Evolutionary conservation across 176 grass and related monocot genomes (phyloP).

Genomic region (Oryza rufipogon): DNA sequence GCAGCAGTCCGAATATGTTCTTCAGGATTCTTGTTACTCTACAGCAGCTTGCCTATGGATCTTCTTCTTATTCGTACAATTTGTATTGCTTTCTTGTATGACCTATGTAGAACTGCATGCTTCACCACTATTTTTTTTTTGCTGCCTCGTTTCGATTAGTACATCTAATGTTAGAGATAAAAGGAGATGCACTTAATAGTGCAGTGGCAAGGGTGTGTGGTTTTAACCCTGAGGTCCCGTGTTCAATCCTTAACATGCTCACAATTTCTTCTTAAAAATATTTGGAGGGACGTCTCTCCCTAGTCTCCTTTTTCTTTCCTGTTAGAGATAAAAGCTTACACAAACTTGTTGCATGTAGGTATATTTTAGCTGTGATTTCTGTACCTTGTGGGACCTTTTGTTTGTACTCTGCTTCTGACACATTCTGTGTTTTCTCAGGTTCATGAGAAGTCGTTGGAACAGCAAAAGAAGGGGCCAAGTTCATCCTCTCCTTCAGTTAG

Average conservation of each 20-base stretch:
- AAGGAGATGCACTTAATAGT: too few relatives aligned
- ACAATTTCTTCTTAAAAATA: too few relatives aligned
- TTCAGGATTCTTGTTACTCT: too few relatives aligned
- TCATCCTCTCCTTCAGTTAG: slow-evolving; percentile 14
- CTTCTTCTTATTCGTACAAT: neutral
- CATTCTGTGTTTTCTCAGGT: neutral
- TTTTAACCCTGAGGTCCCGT: too few relatives aligned
- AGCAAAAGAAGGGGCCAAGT: neutral
- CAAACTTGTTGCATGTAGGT: neutral
- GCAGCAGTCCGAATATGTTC: neutral
- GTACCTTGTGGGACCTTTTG: neutral
- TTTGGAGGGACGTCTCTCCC: too few relatives aligned
- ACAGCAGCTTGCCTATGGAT: neutral
- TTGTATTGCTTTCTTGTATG: neutral
- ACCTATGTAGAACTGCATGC: neutral
- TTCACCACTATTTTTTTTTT: neutral
- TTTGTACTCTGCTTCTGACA: neutral
- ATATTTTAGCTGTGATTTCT: neutral
- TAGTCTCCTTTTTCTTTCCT: neutral
- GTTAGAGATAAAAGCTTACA: neutral
- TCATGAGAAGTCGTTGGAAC: neutral
- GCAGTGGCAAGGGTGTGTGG: too few relatives aligned
- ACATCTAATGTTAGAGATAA: neutral
- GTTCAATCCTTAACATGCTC: too few relatives aligned
- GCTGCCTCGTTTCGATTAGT: neutral